Base-by-base conservation (phyloP, 2,329 filamentous ascomycete species). In the Cercospora canescens region DNA sequence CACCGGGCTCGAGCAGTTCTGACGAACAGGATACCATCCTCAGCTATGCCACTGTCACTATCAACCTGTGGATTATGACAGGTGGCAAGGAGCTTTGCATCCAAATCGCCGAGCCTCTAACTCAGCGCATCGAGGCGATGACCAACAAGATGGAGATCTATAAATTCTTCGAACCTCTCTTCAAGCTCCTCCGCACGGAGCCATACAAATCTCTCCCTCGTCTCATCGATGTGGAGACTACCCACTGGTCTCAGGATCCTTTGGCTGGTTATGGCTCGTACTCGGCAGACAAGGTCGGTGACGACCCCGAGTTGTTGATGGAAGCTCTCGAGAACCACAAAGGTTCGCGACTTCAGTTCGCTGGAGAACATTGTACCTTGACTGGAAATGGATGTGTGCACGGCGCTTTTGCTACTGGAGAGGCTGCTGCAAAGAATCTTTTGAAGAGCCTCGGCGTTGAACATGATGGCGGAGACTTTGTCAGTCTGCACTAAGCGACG, bases 1-100 rank as follows among this genome's bases (percentile, higher is more conserved):
- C 72, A 39, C 64, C 64, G 18, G 66, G 66, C 35, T 69, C 76
- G 30, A 76, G 77, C 62, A 75, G 75, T 59, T 74, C 74, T 14
- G 76, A 72, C 6, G 66, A 70, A 45, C 59, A 62, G 12, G 76
- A 78, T 65, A 77, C 73, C 21, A 81, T 81, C 58, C 73, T 81
- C n/a, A 79, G 78, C 52, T 81, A 81, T 67, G 76, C 79, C 30
- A 81, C 80, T 12, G 79, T 81, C 21, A 81, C 79, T 14, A 79
- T 78, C 64, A 81, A 81, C 37, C 74, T 81, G 28, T 81, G 78
- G 78, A 80, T 81, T 61, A 81, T 81, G 79, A 79, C 77, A 11
- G 79, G 76, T 18, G 75, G 71, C 60, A 81, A 80, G 66, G 78
- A 80, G 66, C 75, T 81, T 21, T 81, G 80, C 58, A 76, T 81